A percentile compares a stretch with the other conserved stretches of the same genome.
Evolutionary conservation across 208 protist genomes (phyloP).

Genomic region (Acanthamoeba castellanii): DNA sequence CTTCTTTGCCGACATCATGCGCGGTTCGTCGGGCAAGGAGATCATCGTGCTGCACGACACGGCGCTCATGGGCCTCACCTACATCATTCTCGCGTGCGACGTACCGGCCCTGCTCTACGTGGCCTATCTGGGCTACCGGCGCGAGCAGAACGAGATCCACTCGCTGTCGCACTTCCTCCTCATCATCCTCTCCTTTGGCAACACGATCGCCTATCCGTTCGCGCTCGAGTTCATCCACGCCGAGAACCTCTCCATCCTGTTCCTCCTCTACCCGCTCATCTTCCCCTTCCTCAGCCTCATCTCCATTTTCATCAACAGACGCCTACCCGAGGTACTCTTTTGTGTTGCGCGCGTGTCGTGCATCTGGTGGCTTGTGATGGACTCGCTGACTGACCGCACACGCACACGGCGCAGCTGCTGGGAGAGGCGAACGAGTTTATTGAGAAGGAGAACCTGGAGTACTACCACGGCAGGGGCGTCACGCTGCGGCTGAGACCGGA

Average conservation of each 20-base stretch:
- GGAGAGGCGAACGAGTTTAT: background rate
- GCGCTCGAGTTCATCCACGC: constrained; percentile 43
- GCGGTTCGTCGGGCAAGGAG: background rate
- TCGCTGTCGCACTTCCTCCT: constrained; percentile 49
- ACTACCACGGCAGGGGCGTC: constrained; percentile 29
- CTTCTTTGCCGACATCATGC: constrained; percentile 22
- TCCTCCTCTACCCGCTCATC: constrained; percentile 53
- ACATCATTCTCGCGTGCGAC: constrained; percentile 47
- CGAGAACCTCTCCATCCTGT: background rate
- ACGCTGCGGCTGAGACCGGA: constrained; percentile 36
- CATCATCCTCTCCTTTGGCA: constrained; percentile 54
- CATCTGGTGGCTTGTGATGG: background rate
- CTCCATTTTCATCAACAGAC: constrained; percentile 49
- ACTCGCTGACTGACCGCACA: background rate
- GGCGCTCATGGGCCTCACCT: constrained; percentile 30
- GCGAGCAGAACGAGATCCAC: constrained; percentile 46
- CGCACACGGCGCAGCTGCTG: background rate
- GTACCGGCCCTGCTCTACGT: constrained; percentile 37
- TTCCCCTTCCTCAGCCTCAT: constrained; percentile 54
- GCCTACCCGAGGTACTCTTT: constrained; percentile 2
- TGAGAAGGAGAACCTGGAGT: constrained; percentile 38
- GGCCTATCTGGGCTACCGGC: constrained; percentile 16
- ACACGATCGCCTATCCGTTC: constrained; percentile 56
- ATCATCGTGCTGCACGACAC: constrained; percentile 34
- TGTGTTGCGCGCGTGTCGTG: background rate